These are phyloP conservation scores for Hypoxylon sp. DNA, from an alignment of 2,329 filamentous ascomycete species.

Conservation along the genomic window DNA sequence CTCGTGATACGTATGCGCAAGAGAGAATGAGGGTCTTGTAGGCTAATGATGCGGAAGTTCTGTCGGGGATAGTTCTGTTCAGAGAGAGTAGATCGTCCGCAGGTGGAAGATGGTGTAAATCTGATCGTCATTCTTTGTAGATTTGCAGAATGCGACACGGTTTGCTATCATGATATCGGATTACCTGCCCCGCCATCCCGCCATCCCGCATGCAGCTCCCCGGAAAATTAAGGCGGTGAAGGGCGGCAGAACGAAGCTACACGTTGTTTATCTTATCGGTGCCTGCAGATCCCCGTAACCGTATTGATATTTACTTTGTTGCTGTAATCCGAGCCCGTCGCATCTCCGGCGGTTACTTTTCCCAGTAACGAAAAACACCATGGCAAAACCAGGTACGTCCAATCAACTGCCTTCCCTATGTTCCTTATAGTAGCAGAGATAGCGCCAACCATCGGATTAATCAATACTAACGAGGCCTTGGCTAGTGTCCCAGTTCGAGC, in stretches of 20 bases:
- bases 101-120: background rate
- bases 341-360: background rate
- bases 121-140: background rate
- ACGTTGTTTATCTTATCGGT: conserved; percentile 25
- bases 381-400: conserved; percentile 31
- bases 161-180: no score
- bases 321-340: background rate
- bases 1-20: conserved; percentile 17
- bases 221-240: conserved; percentile 37
- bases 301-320: conserved; percentile 36
- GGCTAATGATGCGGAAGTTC: background rate
- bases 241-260: conserved; percentile 21
- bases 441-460: no score
- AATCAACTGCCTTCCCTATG: background rate
- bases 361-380: conserved; percentile 5
- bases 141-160: no score
- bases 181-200: no score
- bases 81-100: background rate
- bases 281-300: background rate
- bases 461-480: conserved; percentile 29
- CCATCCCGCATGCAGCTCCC: conserved; percentile 39
- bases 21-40: background rate
- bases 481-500: conserved; percentile 78
- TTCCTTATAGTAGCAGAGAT: no score
- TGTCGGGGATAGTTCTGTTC: background rate